Evolutionary conservation across 2,329 filamentous ascomycete genomes (phyloP).

Genomic region (Xylogone sp.): DNA sequence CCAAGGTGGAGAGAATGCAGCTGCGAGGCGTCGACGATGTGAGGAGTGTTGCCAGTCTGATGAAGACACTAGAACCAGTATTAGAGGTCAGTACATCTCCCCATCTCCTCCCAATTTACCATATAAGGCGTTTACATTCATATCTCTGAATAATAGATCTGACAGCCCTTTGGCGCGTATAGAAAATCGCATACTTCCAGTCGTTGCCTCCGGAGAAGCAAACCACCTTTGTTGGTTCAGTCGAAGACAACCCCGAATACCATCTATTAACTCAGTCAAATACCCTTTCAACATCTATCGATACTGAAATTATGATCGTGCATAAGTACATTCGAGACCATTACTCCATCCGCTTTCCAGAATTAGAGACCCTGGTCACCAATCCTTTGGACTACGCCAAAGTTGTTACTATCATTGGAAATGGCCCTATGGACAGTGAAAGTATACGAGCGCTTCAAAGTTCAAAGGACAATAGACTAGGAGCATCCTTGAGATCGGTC

Average conservation of each 20-base stretch:
- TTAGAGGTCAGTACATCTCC: constrained; percentile 65
- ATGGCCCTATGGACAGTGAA: constrained; percentile 78
- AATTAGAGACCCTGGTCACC: constrained; percentile 83
- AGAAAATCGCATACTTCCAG: constrained; percentile 81
- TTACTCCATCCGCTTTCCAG: constrained; percentile 90
- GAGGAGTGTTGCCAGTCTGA: constrained; percentile 72
- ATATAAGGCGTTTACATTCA: constrained; percentile 54
- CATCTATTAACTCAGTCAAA: constrained; percentile 85
- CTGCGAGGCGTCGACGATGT: constrained; percentile 72
- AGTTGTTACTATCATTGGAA: constrained; percentile 87
- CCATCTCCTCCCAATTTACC: constrained; percentile 17
- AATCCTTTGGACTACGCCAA: constrained; percentile 95
- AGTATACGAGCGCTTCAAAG: constrained; percentile 77
- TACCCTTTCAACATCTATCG: constrained; percentile 84
- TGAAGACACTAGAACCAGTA: constrained; percentile 77
- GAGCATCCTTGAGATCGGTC: constrained; percentile 71
- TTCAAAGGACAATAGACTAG: constrained; percentile 74
- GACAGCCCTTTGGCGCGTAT: constrained; percentile 52
- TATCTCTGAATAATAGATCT: constrained; percentile 59
- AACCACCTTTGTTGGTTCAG: constrained; percentile 68
- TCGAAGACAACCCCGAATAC: constrained; percentile 91
- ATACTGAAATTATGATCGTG: constrained; percentile 85
- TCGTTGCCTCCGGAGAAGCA: constrained; percentile 62
- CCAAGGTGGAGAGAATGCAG: constrained; percentile 80
- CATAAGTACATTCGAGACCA: constrained; percentile 97